These are phyloP conservation scores for Solanum arcanum DNA, from an alignment of 257 asterid genomes.

Conservation along the genomic window DNA sequence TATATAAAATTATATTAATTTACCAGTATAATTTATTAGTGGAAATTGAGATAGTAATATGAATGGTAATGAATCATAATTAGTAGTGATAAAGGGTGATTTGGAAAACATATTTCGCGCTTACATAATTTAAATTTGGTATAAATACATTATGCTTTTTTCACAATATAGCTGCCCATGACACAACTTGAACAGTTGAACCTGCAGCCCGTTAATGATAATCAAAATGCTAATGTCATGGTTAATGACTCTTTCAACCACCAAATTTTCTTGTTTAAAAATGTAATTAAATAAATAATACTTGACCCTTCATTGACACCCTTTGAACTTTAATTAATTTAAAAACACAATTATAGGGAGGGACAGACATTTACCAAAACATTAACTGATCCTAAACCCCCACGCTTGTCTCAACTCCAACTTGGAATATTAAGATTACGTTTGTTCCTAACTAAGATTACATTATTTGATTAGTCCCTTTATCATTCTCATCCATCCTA, in stretches of 20 bases:
- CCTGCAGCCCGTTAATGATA: neutral
- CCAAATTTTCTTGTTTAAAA: neutral
- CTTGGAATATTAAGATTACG: constrained; percentile 1
- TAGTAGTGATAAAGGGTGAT: neutral
- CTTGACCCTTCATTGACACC: neutral
- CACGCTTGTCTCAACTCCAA: constrained; percentile 17
- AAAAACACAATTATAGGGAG: constrained; percentile 3
- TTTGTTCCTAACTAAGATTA: neutral
- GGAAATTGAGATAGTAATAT: neutral
- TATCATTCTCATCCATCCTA: neutral
- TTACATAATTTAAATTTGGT: neutral
- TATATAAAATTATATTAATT: neutral
- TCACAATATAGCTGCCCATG: neutral
- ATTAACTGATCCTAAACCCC: constrained; percentile 4
- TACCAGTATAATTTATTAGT: neutral
- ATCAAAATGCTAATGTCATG: neutral
- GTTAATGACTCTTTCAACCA: constrained; percentile 1
- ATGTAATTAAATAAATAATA: neutral
- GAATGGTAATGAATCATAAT: neutral
- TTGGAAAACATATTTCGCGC: neutral
- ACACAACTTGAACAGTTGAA: neutral
- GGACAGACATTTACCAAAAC: constrained; percentile 2
- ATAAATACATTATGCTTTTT: neutral
- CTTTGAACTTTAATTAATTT: neutral
- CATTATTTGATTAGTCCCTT: neutral